Conservation (phyloP, 2,329 filamentous ascomycete genomes). For the Calonectria naviculata region DNA sequence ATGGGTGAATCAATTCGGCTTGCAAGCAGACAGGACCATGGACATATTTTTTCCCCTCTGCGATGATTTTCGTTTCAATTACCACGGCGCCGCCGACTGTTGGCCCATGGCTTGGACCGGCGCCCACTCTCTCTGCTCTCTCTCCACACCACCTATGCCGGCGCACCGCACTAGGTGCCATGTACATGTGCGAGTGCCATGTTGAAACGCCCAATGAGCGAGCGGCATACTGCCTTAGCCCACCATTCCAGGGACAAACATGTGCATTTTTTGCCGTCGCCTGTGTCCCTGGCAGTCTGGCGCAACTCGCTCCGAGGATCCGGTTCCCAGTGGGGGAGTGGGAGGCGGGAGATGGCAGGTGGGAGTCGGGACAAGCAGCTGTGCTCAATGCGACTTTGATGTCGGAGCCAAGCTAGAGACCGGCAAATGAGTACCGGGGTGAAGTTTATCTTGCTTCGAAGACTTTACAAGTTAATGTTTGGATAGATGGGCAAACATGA, state of each 20-base stretch:
- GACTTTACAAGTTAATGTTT: background rate
- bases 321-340: background rate
- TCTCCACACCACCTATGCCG: background rate
- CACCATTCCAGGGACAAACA: background rate
- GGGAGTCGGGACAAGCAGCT: too few species aligned
- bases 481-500: background rate
- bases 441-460: background rate
- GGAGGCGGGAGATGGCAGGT: background rate
- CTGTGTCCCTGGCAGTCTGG: background rate
- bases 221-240: background rate
- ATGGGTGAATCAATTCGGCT: background rate
- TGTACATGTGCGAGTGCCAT: constrained; percentile 1
- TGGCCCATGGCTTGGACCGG: background rate
- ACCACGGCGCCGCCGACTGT: background rate
- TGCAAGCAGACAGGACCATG: background rate
- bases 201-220: background rate
- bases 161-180: background rate
- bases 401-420: background rate
- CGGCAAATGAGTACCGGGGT: background rate
- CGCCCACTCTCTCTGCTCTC: constrained; percentile 1
- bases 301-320: background rate
- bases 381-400: background rate
- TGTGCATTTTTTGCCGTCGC: background rate
- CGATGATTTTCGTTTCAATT: background rate
- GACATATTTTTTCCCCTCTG: background rate